Base-by-base conservation (phyloP, 169 alveolate species). In the Plasmodium blacklocki region DNA sequence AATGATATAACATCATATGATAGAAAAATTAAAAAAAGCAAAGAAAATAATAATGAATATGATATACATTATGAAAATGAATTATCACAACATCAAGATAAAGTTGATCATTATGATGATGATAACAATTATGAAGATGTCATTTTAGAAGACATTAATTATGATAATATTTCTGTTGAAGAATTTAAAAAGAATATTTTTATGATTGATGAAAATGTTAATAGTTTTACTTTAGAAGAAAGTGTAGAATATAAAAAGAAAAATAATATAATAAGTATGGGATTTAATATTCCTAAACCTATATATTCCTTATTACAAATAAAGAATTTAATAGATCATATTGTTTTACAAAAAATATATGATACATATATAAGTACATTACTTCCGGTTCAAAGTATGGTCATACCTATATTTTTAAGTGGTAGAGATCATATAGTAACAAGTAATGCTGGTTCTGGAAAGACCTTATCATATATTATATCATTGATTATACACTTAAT, bases 381-480 rank as follows among this genome's bases (percentile, higher is more conserved):
- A 60, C 58, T 73, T 6, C 91, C 91, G 9, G 45, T 70, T n/a
- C 91, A 83, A 58, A 54, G 85, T 47, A 83, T 83, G 11, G 94
- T 93, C 2, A 89, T 94, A n/a, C 96, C 96, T 3, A 72, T 66
- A 14, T 96, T 95, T 39, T 88, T 95, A 11, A 80, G 96, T 54
- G 99, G 99, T 32, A 92, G 98, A 52, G 99, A 98, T 92, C 94
- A 97, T 88, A 96, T 98, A 23, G 99, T 99, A 26, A 97, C 96
- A 60, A 97, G 99, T 12, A 97, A 97, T 80, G 97, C 99, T 0
- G 99, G 99, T 3, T 94, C 98, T 56, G 99, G 99, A 6, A 98
- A 98, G 91, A 98, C 99, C 47, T 88, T 97, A 60, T 97, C 99
- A 12, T 98, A 93, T 88, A 78, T 97, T 78, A 89, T 97, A 15